These are phyloP conservation scores for Cymbopogon flexuosus DNA, from an alignment of 202 grass and related monocot genomes.

Conservation along the genomic window DNA sequence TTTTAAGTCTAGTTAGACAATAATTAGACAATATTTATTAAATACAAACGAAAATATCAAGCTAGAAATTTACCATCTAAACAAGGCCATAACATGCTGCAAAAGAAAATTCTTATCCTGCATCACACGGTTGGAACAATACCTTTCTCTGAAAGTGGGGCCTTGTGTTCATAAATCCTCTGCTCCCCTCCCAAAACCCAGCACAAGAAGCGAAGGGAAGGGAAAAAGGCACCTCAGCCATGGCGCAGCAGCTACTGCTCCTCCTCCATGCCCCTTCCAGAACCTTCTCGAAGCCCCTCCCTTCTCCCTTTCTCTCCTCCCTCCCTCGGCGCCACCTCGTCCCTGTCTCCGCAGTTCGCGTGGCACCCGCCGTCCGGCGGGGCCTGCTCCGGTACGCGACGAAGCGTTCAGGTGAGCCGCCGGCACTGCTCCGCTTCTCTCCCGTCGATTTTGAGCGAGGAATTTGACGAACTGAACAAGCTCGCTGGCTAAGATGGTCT, in stretches of 20 bases:
- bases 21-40: too few relatives aligned
- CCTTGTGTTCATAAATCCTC: constrained; percentile 28
- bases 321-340: neutral
- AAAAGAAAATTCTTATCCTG: constrained; percentile 7
- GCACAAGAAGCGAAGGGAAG: neutral
- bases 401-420: constrained; percentile 39
- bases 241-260: constrained; percentile 46
- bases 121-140: constrained; percentile 37
- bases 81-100: neutral
- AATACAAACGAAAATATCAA: too few relatives aligned
- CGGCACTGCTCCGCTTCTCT: neutral
- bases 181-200: neutral
- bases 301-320: neutral
- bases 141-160: constrained; percentile 31
- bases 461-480: neutral
- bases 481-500: neutral
- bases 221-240: neutral
- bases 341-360: constrained; percentile 3
- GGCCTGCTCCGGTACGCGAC: constrained; percentile 40
- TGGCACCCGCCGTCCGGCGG: constrained; percentile 9
- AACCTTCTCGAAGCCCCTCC: constrained; percentile 39
- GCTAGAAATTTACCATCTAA: too few relatives aligned
- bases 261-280: constrained; percentile 35
- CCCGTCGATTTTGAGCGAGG: neutral
- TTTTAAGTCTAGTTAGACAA: too few relatives aligned